Percentiles rank a stretch among this genome's conserved stretches.
Evolutionary conservation across 305 asterid genomes (phyloP).

Genomic region (Fraxinus albicans): DNA sequence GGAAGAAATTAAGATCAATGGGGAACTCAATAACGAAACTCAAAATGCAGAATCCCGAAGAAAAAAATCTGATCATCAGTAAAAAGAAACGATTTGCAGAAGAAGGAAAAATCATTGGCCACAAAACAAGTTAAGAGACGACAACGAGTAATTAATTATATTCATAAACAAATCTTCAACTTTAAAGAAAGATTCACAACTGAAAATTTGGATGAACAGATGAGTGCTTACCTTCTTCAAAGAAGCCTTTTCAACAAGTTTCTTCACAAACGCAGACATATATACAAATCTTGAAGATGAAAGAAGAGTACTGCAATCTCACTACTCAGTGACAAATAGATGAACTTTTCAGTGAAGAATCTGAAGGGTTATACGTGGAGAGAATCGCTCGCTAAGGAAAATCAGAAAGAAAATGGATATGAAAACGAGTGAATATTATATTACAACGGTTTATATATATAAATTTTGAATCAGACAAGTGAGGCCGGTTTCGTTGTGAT

Average conservation of each 20-base stretch:
- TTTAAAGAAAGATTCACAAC: background rate
- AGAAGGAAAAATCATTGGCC: background rate
- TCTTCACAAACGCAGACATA: slow-evolving; percentile 67
- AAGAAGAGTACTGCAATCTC: slow-evolving; percentile 1
- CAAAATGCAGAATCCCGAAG: slow-evolving; percentile 4
- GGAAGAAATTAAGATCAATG: background rate
- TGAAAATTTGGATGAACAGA: background rate
- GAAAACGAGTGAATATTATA: slow-evolving; percentile 4
- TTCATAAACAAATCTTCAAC: background rate
- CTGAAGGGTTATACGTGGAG: background rate
- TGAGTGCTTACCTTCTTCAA: slow-evolving; percentile 60
- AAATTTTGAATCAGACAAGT: slow-evolving; percentile 14
- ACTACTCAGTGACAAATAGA: background rate
- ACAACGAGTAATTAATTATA: background rate
- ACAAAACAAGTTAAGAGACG: background rate
- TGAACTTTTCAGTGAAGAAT: background rate
- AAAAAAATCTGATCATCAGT: background rate
- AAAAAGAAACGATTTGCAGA: background rate
- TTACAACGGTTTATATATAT: slow-evolving; percentile 42
- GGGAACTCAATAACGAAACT: background rate
- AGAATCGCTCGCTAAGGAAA: slow-evolving; percentile 15
- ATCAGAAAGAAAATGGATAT: slow-evolving; percentile 13
- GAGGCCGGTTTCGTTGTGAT: slow-evolving; percentile 27
- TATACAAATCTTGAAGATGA: slow-evolving; percentile 13
- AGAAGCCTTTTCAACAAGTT: slow-evolving; percentile 82